These are phyloP conservation scores for Myxozyma mucilagina DNA, from an alignment of 805 yeast genomes.

Conservation along the genomic window DNA sequence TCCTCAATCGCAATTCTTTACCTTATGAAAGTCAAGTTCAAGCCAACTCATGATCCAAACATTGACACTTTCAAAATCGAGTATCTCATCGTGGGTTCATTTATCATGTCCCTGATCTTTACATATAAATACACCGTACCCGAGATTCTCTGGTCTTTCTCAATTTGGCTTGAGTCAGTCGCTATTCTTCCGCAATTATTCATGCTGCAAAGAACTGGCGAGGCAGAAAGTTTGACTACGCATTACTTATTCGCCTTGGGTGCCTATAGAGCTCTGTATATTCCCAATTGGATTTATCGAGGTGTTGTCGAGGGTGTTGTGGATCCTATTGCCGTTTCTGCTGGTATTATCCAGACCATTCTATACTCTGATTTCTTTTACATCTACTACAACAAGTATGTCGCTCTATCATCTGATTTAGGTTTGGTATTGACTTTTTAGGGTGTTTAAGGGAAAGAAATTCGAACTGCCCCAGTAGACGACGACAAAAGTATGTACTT, in stretches of 20 bases:
- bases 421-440: background rate
- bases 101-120: slow-evolving; percentile 60
- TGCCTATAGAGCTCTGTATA: slow-evolving; percentile 79
- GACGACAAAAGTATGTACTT: background rate
- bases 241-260: slow-evolving; percentile 96
- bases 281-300: slow-evolving; percentile 95
- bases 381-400: slow-evolving; percentile 64
- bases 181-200: slow-evolving; percentile 92
- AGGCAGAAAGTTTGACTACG: slow-evolving; percentile 80
- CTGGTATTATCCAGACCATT: slow-evolving; percentile 84
- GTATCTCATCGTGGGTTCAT: slow-evolving; percentile 66
- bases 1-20: slow-evolving; percentile 75
- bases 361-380: slow-evolving; percentile 95
- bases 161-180: slow-evolving; percentile 88
- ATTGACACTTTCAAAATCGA: slow-evolving; percentile 74
- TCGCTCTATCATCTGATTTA: background rate
- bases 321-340: slow-evolving; percentile 68
- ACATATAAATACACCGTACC: slow-evolving; percentile 60
- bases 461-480: slow-evolving; percentile 64
- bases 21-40: slow-evolving; percentile 63
- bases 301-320: slow-evolving; percentile 47
- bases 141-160: slow-evolving; percentile 80
- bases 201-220: slow-evolving; percentile 84
- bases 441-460: slow-evolving; percentile 73
- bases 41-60: slow-evolving; percentile 56